Conservation (phyloP, 164 flowering plant species). For the Akebia trifoliata region DNA sequence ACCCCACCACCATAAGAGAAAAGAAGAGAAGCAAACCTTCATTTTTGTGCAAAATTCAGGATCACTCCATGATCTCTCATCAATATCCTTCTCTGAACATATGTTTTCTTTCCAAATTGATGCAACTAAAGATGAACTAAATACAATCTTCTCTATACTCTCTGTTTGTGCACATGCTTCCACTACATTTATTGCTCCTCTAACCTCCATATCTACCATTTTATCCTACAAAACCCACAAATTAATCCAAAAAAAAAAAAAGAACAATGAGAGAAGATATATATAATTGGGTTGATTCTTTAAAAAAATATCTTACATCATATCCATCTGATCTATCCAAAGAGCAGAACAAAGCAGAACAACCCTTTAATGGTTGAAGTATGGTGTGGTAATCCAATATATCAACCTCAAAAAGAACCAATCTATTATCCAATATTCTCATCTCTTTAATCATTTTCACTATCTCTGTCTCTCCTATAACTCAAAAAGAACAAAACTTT, state of each 20-base stretch:
- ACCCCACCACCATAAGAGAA: neutral
- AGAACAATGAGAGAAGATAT: too few relatives aligned
- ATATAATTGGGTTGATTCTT: neutral
- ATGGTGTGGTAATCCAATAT: conserved; percentile 59
- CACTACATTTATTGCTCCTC: conserved; percentile 66
- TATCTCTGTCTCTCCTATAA: conserved; percentile 35
- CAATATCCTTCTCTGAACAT: conserved; percentile 35
- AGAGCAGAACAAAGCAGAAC: conserved; percentile 51
- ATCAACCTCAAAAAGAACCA: conserved; percentile 43
- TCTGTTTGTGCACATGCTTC: conserved; percentile 72
- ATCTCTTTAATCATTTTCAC: conserved; percentile 36
- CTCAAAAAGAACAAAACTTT: neutral
- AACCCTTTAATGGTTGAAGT: conserved; percentile 46
- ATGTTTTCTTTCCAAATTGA: conserved; percentile 61
- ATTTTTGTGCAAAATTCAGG: conserved; percentile 45
- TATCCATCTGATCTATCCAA: conserved; percentile 48
- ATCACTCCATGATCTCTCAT: conserved; percentile 71
- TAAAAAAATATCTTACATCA: conserved; percentile 35
- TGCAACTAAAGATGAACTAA: conserved; percentile 60
- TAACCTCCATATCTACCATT: conserved; percentile 57
- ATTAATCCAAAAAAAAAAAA: too few relatives aligned
- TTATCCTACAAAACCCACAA: conserved; percentile 33
- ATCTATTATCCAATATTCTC: conserved; percentile 32
- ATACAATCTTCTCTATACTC: conserved; percentile 44
- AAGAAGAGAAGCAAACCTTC: conserved; percentile 34